Conservation (phyloP, 805 yeast species). For the Pichia exigua region DNA sequence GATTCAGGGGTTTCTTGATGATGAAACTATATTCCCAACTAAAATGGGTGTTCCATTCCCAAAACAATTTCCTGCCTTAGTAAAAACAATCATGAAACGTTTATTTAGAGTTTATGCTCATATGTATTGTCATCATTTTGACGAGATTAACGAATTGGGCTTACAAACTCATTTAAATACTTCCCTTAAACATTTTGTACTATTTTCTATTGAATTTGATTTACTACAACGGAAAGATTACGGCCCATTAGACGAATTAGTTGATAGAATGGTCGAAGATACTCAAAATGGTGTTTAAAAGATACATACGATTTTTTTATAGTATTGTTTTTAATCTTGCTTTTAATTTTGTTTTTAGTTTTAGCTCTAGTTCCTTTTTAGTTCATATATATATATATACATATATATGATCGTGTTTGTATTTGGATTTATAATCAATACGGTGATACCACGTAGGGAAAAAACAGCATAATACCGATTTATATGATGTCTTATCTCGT, state of each 20-base stretch:
- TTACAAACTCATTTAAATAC: conserved; percentile 90
- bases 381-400: no score
- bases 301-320: neutral
- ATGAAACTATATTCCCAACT: conserved; percentile 83
- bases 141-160: conserved; percentile 87
- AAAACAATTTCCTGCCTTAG: conserved; percentile 66
- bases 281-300: conserved; percentile 1
- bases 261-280: conserved; percentile 52
- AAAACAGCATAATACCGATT: no score
- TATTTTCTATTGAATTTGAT: conserved; percentile 78
- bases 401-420: no score
- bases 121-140: conserved; percentile 95
- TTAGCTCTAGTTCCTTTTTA: neutral
- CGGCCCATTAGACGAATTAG: conserved; percentile 87
- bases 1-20: conserved; percentile 90
- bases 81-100: conserved; percentile 83
- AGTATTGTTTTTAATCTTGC: neutral
- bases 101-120: conserved; percentile 94
- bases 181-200: conserved; percentile 85
- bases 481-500: neutral
- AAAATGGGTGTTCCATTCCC: conserved; percentile 91
- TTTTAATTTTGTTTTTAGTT: neutral
- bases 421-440: neutral
- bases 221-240: conserved; percentile 73
- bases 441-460: neutral